Evolutionary conservation across 768 basidiomycete species (phyloP), one percentile per base, ranked within the genome.

Genomic region (Galerina marginata): DNA sequence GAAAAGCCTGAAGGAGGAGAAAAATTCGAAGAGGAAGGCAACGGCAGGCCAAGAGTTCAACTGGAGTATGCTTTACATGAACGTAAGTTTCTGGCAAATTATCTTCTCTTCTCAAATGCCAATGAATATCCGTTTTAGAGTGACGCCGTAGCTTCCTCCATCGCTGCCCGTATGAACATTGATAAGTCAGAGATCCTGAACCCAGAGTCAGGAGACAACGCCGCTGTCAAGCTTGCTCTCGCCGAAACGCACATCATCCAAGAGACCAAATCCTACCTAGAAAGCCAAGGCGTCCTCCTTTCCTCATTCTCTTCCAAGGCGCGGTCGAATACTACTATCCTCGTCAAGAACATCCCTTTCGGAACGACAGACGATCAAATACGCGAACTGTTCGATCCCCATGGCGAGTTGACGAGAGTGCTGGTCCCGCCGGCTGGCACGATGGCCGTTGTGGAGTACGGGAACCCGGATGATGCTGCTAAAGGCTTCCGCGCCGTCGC

Each of bases 291-390:
- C 14, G 86, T 92, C 58, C 71, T 86, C 16, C 74, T 91, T 1
- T 80, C 84, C 2, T 79, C 86, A 0, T 88, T 91, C 64, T 78
- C 81, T 3, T 74, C 81, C 1, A 74, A 74, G 11, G 77, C 76
- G 3, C 81, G 86, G 12, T 96, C 94, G 0, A 86, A 91, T 66
- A 96, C 92, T 0, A 86, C 82, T 37, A 88, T 99, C 62, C 83
- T 99, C 15, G 91, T 98, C 63, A 99, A 99, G 79, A 99, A 99
- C 75, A 94, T 99, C 46, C 96, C 97, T 0, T 96, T 91, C 68
- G 94, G 92, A 6, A 96, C 95, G 2, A 85, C 89, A 0, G 74
- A 79, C 0, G 83, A 86, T 15, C 86, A 93, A 63, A 86, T 99
- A n/a, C 84, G 84, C 23, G 88, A 88, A 60, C 72, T 98, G 49